Evolutionary conservation across 306 rosid genomes (phyloP).

Genomic region (Geum urbanum): DNA sequence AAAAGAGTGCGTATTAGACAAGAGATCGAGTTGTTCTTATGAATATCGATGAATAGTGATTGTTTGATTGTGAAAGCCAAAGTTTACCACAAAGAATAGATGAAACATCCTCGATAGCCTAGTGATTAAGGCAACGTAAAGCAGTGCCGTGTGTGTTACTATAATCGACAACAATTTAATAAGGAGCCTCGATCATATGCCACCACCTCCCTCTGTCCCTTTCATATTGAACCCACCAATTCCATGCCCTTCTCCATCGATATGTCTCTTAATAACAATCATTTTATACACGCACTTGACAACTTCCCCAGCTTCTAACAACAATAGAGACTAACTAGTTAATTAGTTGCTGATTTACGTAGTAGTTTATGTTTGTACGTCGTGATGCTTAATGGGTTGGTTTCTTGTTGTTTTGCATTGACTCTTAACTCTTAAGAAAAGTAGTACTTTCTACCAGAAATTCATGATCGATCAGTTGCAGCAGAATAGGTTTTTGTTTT

Average conservation of each 20-base stretch:
- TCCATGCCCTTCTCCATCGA: not conserved
- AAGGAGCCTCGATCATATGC: not conserved
- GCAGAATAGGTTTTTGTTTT: not conserved
- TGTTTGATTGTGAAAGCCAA: not conserved
- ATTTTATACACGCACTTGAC: not conserved
- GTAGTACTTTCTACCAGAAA: slow-evolving; percentile 5
- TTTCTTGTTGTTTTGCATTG: slow-evolving; percentile 21
- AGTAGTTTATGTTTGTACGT: not conserved
- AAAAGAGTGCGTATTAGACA: not conserved
- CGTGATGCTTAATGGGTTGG: slow-evolving; percentile 11
- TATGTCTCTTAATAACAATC: not conserved
- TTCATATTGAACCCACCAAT: not conserved
- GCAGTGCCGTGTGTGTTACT: slow-evolving; percentile 1
- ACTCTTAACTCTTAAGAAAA: slow-evolving; percentile 46
- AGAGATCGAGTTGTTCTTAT: not conserved
- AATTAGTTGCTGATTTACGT: not conserved
- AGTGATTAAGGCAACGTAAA: not conserved
- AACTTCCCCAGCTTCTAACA: not conserved
- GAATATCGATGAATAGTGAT: not conserved
- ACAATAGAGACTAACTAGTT: not conserved
- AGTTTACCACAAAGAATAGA: not conserved
- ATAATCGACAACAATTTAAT: not conserved
- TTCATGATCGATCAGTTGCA: no score
- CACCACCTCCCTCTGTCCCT: not conserved
- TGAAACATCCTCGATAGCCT: not conserved